Base-by-base conservation (phyloP, 257 asterid genomes). In the Echites panduratus region DNA sequence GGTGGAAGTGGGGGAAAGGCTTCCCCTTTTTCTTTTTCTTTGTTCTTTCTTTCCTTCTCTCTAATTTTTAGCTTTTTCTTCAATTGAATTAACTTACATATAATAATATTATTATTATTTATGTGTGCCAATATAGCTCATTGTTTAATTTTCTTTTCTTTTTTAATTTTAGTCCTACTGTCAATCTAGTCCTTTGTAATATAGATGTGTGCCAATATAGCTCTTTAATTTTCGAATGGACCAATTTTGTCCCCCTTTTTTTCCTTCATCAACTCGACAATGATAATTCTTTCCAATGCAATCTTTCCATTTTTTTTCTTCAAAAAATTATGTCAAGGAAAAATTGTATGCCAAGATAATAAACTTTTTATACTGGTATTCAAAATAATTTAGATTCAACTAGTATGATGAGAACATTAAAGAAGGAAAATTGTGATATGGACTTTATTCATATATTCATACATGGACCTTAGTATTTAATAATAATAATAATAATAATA, bases 1-100 rank as follows among this genome's bases (percentile, higher is more conserved):
- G 48, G 74, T 52, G 80, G 72, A 9, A 77, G 68, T 70, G 80
- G 54, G 56, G 67, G 68, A 66, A 85, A 77, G 79, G 29, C 75
- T 70, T 78, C 59, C 50, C 20, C 13, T 38, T 40, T 29, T 7
- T 63, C 63, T n/a, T 61, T 70, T 27, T 69, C 24, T 52, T n/a
- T 61, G 65, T 27, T 69, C 24, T 52, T 50, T 22, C 50, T 12
- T 56, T 52, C 19, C 20, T 24, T 19, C 22, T 52, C 24, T 54
- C 0, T 44, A 12, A 9, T 17, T 70, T 9, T 32, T 32, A 32
- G 38, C 38, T 32, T 32, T 32, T 45, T 5, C 43, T 13, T 45
- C 59, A 0, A 50, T 32, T 32, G 20, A 70, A 49, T 29, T 49
- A 50, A 62, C 5, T 35, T 32, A 35, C 16, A 16, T 40, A n/a